Base-by-base conservation (phyloP, 768 basidiomycete species). In the Ephemerocybe angulata region DNA sequence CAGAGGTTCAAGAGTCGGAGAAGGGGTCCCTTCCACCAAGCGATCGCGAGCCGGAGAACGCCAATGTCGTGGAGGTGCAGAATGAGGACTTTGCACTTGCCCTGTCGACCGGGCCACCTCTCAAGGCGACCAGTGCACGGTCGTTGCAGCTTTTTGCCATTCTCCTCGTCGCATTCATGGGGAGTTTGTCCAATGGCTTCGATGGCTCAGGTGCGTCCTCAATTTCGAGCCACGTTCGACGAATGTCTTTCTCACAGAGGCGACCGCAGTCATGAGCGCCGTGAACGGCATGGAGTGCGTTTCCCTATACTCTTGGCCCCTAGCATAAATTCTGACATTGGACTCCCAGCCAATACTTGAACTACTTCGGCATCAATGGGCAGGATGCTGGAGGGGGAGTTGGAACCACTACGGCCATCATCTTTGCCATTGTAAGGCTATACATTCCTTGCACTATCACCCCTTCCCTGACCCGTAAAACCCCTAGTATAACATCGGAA, bases 241-340 rank as follows among this genome's bases (percentile, higher is more conserved):
- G 4, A 30, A 11, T 8, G 7, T 35, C 35, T 4, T 24, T 35
- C 33, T 29, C 17, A 31, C 53, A 15, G n/a, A 4, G 10, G 42
- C 5, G 31, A 35, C 27, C 31, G 22, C 53, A 77, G 77, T 78
- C 19, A 77, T 78, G 75, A 72, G 74, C 59, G 76, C 73, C 17
- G 71, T 78, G 29, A 77, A 76, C 57, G 76, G 74, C 40, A 77
- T 79, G 77, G 61, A 72, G 76, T 77, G 61, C 21, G 72, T 64
- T 28, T 25, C 40, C 47, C 40, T 40, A n/a, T n/a, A n/a, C n/a
- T n/a, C n/a, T n/a, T n/a, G n/a, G n/a, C n/a, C n/a, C n/a, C n/a
- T n/a, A n/a, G n/a, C n/a, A n/a, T n/a, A n/a, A n/a, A n/a, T 37
- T 22, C 57, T 56, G 3, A 59, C 29, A 37, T 3, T 27, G 22